A percentile compares a stretch with the other conserved stretches of the same genome.
Conservation (phyloP, 1,284 basidiomycete genomes). For the Cutaneotrichosporon mucoides region DNA sequence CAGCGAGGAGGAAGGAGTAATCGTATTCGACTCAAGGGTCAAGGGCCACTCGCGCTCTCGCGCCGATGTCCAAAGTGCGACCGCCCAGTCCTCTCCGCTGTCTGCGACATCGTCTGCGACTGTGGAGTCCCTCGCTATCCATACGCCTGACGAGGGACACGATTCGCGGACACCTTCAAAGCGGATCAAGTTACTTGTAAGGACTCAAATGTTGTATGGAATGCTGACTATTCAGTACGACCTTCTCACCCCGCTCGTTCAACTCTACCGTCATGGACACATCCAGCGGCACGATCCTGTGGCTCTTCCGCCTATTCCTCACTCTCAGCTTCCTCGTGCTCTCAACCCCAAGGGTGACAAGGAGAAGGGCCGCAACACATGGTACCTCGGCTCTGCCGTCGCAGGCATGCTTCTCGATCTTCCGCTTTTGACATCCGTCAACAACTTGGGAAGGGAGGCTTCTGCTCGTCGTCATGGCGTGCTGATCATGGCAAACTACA, state of each 20-base stretch:
- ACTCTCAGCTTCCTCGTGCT: slow-evolving; percentile 28
- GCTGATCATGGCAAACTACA: slow-evolving; percentile 33
- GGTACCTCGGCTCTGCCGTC: slow-evolving; percentile 34
- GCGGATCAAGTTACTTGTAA: slow-evolving; percentile 31
- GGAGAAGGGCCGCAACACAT: slow-evolving; percentile 40
- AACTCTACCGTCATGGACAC: slow-evolving; percentile 40
- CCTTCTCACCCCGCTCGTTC: slow-evolving; percentile 35
- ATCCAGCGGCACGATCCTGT: slow-evolving; percentile 42
- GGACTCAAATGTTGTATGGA: no score
- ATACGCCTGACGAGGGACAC: slow-evolving; percentile 14
- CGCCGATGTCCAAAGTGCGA: background rate
- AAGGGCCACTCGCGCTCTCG: slow-evolving; percentile 7
- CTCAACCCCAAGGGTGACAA: slow-evolving; percentile 35
- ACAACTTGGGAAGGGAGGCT: slow-evolving; percentile 10
- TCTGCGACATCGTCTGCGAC: slow-evolving; percentile 6
- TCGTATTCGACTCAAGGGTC: slow-evolving; percentile 18
- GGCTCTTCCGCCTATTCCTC: slow-evolving; percentile 34
- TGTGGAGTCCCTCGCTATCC: slow-evolving; percentile 12
- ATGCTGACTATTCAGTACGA: slow-evolving; percentile 28
- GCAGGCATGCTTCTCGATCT: slow-evolving; percentile 21
- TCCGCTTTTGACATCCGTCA: slow-evolving; percentile 10
- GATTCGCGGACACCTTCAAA: background rate
- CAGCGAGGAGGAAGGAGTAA: slow-evolving; percentile 12
- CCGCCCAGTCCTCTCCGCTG: background rate
- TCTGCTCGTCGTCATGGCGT: slow-evolving; percentile 10